phyloP scores from a whole-genome alignment of 2,329 filamentous ascomycete species.

The Ophiostoma novo-ulmi region DNA sequence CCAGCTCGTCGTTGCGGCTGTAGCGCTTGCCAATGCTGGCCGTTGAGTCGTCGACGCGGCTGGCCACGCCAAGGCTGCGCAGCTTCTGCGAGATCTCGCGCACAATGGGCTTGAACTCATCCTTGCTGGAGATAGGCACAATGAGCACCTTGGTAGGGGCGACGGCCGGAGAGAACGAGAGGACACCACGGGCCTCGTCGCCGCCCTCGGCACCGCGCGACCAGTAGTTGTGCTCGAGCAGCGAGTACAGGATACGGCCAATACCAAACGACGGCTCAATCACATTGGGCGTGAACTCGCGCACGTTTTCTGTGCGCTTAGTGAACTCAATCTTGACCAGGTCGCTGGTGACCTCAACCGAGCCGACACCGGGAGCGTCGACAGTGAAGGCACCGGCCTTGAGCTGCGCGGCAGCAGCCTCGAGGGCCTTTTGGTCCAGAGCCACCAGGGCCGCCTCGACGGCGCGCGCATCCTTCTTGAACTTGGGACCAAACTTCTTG shows the following conservation, averaged over 20 bases:
- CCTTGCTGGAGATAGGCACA: constrained; percentile 77
- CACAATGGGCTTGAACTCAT: constrained; percentile 73
- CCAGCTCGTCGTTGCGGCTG: constrained; percentile 89
- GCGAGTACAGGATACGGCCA: constrained; percentile 83
- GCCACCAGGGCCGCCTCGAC: constrained; percentile 74
- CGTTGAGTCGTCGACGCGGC: constrained; percentile 81
- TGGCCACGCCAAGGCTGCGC: constrained; percentile 70
- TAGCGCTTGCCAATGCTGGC: constrained; percentile 94
- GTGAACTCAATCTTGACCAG: constrained; percentile 78
- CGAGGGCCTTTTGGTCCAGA: constrained; percentile 73
- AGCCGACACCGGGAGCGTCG: constrained; percentile 61
- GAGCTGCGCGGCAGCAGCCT: constrained; percentile 71
- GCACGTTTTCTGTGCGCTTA: constrained; percentile 73
- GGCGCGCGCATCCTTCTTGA: constrained; percentile 88
- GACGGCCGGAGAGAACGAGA: constrained; percentile 56
- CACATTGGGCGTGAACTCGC: constrained; percentile 92
- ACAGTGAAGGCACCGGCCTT: constrained; percentile 67
- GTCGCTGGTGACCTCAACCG: constrained; percentile 70
- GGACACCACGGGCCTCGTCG: constrained; percentile 74
- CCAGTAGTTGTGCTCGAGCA: constrained; percentile 97
- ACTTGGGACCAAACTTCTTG: constrained; percentile 92
- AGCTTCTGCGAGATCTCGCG: constrained; percentile 69
- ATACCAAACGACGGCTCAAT: constrained; percentile 98
- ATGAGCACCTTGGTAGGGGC: constrained; percentile 96
- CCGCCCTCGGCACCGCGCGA: constrained; percentile 64